Base-by-base conservation (phyloP, 805 yeast genomes). In the Teunomyces stri region DNA sequence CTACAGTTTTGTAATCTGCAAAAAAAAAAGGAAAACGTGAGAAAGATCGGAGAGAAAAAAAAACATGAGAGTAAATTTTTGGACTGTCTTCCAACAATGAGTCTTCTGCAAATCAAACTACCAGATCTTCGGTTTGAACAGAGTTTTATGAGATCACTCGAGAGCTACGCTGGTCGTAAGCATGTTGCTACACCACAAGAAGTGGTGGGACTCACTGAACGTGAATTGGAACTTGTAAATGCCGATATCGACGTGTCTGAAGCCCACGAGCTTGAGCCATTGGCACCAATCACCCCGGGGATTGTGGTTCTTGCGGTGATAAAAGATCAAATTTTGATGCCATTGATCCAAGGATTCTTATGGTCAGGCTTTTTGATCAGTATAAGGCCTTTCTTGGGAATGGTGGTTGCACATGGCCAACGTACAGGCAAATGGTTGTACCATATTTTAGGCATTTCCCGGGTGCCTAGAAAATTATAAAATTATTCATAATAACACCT, bases 71-170 rank as follows among this genome's bases (percentile, higher is more conserved):
- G 20, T 18, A 18, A 18, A 18, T n/a, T n/a, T n/a, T n/a, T n/a
- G n/a, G n/a, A 18, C 20, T 18, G 3, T 3, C 20, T 4, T 3
- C 4, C 21, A 20, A 13, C 28, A 2, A 44, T 37, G 42, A 44
- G 52, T 43, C 27, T 37, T 12, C 30, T 15, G 37, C 35, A 16
- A 3, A 33, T 43, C 16, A 37, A 31, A 11, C 52, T 75, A 2
- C 91, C 91, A 0, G 92, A 86, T 55, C 64, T 85, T 20, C 69
- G 92, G 39, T 85, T 84, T 55, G 88, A 84, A 56, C 76, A 82
- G 47, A 69, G 86, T 2, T 85, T 85, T 59, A 61, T 70, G 51
- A 61, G 56, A 44, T 61, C 59, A 21, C 59, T 72, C 27, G 49
- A 58, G 31, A 47, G 49, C 9, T 69, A 71, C 47, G 72, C 74